phyloP scores from a whole-genome alignment of 805 yeast genomes.

The Yueomyces sinensis region DNA sequence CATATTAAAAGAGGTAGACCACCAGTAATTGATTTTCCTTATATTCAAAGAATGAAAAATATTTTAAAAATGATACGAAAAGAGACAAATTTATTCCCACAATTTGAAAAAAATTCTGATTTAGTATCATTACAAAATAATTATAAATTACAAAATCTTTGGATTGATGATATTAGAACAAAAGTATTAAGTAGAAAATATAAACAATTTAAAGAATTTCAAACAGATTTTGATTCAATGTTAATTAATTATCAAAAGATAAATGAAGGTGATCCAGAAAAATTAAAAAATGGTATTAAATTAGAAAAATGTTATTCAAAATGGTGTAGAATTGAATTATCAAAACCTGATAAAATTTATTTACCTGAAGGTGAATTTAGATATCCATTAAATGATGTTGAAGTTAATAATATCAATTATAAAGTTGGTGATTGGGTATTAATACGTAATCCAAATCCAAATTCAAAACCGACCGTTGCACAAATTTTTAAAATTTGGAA shows the following conservation, averaged over 20 bases:
- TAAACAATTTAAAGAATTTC: constrained; percentile 57
- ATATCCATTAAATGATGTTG: constrained; percentile 64
- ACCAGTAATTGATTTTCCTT: constrained; percentile 28
- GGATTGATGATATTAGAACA: constrained; percentile 61
- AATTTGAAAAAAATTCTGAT: background rate
- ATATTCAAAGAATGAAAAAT: constrained; percentile 82
- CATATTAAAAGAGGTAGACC: constrained; percentile 26
- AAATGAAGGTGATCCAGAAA: constrained; percentile 42
- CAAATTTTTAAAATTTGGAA: constrained; percentile 91
- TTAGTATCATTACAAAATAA: constrained; percentile 22
- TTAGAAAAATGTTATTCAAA: constrained; percentile 50
- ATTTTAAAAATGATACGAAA: constrained; percentile 72
- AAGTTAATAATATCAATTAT: constrained; percentile 57
- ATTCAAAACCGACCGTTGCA: constrained; percentile 79
- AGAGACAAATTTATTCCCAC: constrained; percentile 47
- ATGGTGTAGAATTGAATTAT: constrained; percentile 53
- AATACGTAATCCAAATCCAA: constrained; percentile 75
- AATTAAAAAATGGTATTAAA: constrained; percentile 43
- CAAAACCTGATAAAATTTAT: constrained; percentile 70
- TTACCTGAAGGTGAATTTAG: constrained; percentile 47
- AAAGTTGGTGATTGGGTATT: constrained; percentile 96
- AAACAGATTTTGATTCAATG: constrained; percentile 64
- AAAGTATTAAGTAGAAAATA: constrained; percentile 79
- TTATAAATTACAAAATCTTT: constrained; percentile 27
- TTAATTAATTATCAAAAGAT: constrained; percentile 60